Evolutionary conservation across 2,329 filamentous ascomycete genomes (phyloP).

Genomic region (Alternaria panax): DNA sequence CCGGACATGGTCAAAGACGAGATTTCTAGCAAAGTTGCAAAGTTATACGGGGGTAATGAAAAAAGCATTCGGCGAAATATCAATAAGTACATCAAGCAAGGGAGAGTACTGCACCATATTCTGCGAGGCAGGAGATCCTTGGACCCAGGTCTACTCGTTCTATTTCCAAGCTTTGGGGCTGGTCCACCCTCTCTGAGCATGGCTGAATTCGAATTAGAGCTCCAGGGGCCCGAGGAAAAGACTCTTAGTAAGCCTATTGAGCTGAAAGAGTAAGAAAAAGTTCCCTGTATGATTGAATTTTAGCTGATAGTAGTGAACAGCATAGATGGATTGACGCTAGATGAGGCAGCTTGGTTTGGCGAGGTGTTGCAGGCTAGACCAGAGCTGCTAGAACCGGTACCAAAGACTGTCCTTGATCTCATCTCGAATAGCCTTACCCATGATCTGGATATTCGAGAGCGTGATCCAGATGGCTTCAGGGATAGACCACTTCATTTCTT

Average conservation of each 20-base stretch:
- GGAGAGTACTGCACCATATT: slow-evolving; percentile 9
- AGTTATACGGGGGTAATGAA: neutral
- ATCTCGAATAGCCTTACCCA: slow-evolving; percentile 11
- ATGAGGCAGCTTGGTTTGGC: slow-evolving; percentile 11
- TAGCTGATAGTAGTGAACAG: slow-evolving; percentile 7
- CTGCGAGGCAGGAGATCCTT: slow-evolving; percentile 1
- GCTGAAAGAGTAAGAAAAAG: slow-evolving; percentile 17
- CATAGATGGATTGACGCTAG: slow-evolving; percentile 10
- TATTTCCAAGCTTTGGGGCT: slow-evolving; percentile 9
- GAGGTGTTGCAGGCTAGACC: slow-evolving; percentile 13
- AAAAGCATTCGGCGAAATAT: slow-evolving; percentile 4
- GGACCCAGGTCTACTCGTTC: slow-evolving; percentile 6
- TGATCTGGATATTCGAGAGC: slow-evolving; percentile 8
- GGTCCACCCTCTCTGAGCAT: slow-evolving; percentile 1
- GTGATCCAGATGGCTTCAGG: slow-evolving; percentile 5
- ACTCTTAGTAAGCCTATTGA: slow-evolving; percentile 13
- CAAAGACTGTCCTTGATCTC: slow-evolving; percentile 1
- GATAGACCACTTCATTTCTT: slow-evolving; percentile 13
- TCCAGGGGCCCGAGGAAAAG: slow-evolving; percentile 3
- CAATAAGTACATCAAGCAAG: slow-evolving; percentile 10
- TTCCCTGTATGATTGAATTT: neutral
- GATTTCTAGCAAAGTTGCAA: slow-evolving; percentile 1
- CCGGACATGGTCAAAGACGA: slow-evolving; percentile 12
- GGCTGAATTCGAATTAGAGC: slow-evolving; percentile 5
- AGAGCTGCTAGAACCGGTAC: slow-evolving; percentile 8